A percentile compares a stretch with the other conserved stretches of the same genome.
Evolutionary conservation across 1,284 basidiomycete genomes (phyloP).

Genomic region (Ganoderma resinaceum): DNA sequence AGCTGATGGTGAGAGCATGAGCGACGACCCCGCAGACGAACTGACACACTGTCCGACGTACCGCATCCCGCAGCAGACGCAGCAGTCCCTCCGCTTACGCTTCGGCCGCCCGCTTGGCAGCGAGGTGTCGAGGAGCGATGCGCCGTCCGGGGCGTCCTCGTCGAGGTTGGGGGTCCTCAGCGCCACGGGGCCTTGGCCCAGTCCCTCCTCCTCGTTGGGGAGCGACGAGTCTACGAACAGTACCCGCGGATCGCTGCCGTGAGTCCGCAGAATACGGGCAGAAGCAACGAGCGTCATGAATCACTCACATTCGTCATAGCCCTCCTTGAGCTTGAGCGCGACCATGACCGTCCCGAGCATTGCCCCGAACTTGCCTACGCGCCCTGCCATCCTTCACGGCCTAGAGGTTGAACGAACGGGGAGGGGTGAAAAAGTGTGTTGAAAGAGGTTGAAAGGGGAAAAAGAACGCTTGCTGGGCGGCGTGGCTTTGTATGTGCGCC

Average conservation of each 20-base stretch:
- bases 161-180: constrained; percentile 42
- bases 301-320: constrained; percentile 55
- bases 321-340: constrained; percentile 56
- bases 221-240: constrained; percentile 48
- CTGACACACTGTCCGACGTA: constrained; percentile 36
- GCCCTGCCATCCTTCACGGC: constrained; percentile 25
- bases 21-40: not conserved
- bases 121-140: constrained; percentile 48
- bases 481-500: constrained; percentile 18
- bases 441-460: constrained; percentile 19
- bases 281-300: not conserved
- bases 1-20: constrained; percentile 42
- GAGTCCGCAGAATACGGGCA: not conserved
- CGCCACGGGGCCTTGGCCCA: constrained; percentile 42
- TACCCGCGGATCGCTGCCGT: not conserved
- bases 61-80: constrained; percentile 62
- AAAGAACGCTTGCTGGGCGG: constrained; percentile 10
- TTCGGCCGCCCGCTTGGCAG: constrained; percentile 40
- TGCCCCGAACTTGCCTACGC: constrained; percentile 34
- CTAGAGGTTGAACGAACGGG: constrained; percentile 2
- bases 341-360: constrained; percentile 55
- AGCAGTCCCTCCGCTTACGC: constrained; percentile 49
- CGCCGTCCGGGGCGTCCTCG: constrained; percentile 37
- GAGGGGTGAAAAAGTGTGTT: constrained; percentile 10
- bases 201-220: constrained; percentile 50